Evolutionary conservation across 1,284 basidiomycete genomes (phyloP).

Genomic region (Coriolopsis trogii): DNA sequence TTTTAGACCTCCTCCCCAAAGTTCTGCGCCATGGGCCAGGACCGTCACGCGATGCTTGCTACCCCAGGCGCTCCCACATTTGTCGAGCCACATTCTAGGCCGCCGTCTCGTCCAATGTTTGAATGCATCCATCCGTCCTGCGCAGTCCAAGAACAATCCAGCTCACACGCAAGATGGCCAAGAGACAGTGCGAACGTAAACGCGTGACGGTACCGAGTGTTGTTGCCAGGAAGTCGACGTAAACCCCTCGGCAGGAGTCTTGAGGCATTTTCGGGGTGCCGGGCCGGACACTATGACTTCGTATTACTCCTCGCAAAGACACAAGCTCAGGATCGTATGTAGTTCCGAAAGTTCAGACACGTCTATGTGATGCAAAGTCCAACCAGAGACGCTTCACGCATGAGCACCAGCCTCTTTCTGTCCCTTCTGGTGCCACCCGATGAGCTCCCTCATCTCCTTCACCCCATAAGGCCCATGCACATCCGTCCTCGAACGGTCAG

Average conservation of each 20-base stretch:
- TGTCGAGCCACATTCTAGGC: slow-evolving; percentile 16
- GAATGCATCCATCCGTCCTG: too few relatives aligned
- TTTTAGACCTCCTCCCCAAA: not conserved
- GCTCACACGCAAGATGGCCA: not conserved
- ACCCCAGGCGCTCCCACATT: slow-evolving; percentile 10
- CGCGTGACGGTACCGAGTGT: too few relatives aligned
- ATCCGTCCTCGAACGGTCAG: slow-evolving; percentile 40
- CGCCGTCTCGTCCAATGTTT: too few relatives aligned
- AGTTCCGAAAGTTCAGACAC: too few relatives aligned
- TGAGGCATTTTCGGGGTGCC: too few relatives aligned
- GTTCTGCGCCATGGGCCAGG: not conserved
- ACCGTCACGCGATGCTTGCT: slow-evolving; percentile 20
- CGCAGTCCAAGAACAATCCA: not conserved
- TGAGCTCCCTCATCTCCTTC: slow-evolving; percentile 70
- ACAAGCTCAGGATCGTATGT: too few relatives aligned
- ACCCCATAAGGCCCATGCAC: slow-evolving; percentile 79
- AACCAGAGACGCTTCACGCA: not conserved
- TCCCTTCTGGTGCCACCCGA: slow-evolving; percentile 60
- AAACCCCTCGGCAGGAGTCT: too few relatives aligned
- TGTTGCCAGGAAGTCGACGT: too few relatives aligned
- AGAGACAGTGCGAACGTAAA: too few relatives aligned
- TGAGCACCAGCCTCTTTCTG: slow-evolving; percentile 13
- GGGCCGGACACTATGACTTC: too few relatives aligned
- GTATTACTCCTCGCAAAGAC: too few relatives aligned
- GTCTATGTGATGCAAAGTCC: too few relatives aligned